A percentile compares a stretch with the other conserved stretches of the same genome.
Conservation (phyloP, 768 basidiomycete species). For the Paxillus ammoniavirescens region DNA sequence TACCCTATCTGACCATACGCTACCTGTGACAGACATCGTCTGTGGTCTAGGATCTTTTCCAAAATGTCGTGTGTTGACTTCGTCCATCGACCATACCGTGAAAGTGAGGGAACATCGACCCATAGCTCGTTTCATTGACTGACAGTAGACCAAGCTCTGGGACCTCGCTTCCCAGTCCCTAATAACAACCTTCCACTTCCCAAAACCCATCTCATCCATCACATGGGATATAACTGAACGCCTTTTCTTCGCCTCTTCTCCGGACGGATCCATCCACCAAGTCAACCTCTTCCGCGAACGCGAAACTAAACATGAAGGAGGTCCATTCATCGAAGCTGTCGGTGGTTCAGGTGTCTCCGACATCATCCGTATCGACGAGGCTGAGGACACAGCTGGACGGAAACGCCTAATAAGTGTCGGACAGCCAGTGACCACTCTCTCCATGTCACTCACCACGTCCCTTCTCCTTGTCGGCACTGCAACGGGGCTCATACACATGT, state of each 20-base stretch:
- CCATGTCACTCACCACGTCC: conserved; percentile 75
- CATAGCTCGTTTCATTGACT: conserved; percentile 11
- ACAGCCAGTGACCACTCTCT: conserved; percentile 67
- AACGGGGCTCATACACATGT: conserved; percentile 70
- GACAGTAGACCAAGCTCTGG: conserved; percentile 60
- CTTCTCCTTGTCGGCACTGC: conserved; percentile 82
- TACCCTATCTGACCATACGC: conserved; percentile 86
- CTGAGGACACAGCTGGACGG: conserved; percentile 43
- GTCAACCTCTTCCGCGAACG: conserved; percentile 73
- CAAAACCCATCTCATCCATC: conserved; percentile 65
- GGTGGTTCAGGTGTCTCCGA: conserved; percentile 74
- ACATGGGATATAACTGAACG: conserved; percentile 86
- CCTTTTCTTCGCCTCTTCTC: conserved; percentile 82
- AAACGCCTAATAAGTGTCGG: conserved; percentile 69
- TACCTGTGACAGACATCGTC: conserved; percentile 79
- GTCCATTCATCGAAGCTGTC: conserved; percentile 58
- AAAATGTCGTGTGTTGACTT: conserved; percentile 71
- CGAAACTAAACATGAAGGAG: conserved; percentile 48
- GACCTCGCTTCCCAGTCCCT: conserved; percentile 72
- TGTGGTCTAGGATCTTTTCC: conserved; percentile 83
- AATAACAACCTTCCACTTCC: conserved; percentile 86
- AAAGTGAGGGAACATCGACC: conserved; percentile 54
- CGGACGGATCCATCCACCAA: conserved; percentile 73
- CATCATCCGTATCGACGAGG: conserved; percentile 64
- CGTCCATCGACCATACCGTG: conserved; percentile 86